Percentiles rank a stretch among this genome's conserved stretches.
Conservation (phyloP, 148 eudicot genomes). For the Vaccinium corymbosum region DNA sequence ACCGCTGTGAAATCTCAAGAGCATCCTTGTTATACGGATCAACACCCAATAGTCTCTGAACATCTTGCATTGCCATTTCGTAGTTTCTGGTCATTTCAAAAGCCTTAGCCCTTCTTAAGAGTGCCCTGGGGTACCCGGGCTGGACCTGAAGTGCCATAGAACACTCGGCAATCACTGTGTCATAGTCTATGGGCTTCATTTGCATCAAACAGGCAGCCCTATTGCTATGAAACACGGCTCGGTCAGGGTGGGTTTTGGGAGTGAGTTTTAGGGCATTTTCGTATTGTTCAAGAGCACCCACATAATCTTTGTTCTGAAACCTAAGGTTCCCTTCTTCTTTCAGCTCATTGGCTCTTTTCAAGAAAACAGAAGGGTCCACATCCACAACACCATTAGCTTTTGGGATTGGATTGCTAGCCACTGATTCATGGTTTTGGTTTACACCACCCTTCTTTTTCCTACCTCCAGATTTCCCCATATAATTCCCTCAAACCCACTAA, state of each 20-base stretch:
- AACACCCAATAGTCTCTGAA: slow-evolving; percentile 44
- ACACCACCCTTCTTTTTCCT: slow-evolving; percentile 69
- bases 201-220: slow-evolving; percentile 96
- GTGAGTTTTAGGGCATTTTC: slow-evolving; percentile 83
- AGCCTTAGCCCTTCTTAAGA: slow-evolving; percentile 78
- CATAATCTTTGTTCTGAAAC: slow-evolving; percentile 71
- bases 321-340: slow-evolving; percentile 82
- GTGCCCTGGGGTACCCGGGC: slow-evolving; percentile 68
- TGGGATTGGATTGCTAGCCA: slow-evolving; percentile 26
- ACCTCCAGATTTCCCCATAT: slow-evolving; percentile 93
- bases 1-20: slow-evolving; percentile 58
- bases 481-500: slow-evolving; percentile 16
- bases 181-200: slow-evolving; percentile 88
- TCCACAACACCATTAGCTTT: slow-evolving; percentile 46
- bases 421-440: slow-evolving; percentile 35
- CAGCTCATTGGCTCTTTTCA: slow-evolving; percentile 85
- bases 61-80: slow-evolving; percentile 82
- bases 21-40: slow-evolving; percentile 80
- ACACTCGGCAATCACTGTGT: slow-evolving; percentile 71
- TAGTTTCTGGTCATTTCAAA: slow-evolving; percentile 76
- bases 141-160: slow-evolving; percentile 79
- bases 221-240: slow-evolving; percentile 89
- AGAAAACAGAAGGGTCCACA: slow-evolving; percentile 59
- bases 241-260: slow-evolving; percentile 73
- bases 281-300: slow-evolving; percentile 72